Percentiles rank a stretch among this genome's conserved stretches.
These are phyloP conservation scores for Fragaria ananassa DNA, from an alignment of 306 rosid genomes.

Conservation along the genomic window DNA sequence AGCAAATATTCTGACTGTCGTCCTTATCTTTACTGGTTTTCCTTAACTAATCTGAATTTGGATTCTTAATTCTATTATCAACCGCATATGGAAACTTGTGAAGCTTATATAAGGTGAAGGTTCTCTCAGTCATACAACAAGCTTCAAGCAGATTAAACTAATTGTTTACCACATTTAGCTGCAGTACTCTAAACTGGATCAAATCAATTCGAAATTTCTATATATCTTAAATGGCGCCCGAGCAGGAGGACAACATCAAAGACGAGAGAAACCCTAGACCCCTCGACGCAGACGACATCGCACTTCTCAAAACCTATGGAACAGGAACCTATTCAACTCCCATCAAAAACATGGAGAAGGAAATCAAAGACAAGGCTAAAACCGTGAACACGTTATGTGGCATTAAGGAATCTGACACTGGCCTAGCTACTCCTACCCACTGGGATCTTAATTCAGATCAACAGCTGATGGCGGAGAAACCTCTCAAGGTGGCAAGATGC, in stretches of 20 bases:
- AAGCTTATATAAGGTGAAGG: too few relatives aligned
- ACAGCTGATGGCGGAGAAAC: conserved; percentile 98
- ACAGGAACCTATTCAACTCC: conserved; percentile 80
- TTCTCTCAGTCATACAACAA: too few relatives aligned
- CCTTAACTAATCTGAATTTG: too few relatives aligned
- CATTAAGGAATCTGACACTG: conserved; percentile 96
- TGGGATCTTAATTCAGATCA: conserved; percentile 98
- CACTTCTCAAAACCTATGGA: conserved; percentile 90
- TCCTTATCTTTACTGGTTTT: too few relatives aligned
- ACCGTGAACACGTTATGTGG: conserved; percentile 87
- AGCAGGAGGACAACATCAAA: conserved; percentile 65
- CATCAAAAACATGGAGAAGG: conserved; percentile 81
- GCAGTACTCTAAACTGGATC: too few relatives aligned
- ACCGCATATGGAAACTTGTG: too few relatives aligned
- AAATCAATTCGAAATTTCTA: too few relatives aligned
- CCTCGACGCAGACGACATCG: conserved; percentile 90
- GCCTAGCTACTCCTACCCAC: conserved; percentile 94
- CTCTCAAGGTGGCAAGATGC: conserved; percentile 97
- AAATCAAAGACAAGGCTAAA: conserved; percentile 91
- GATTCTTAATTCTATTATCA: too few relatives aligned
- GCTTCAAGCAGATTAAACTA: too few relatives aligned
- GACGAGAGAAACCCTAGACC: conserved; percentile 97
- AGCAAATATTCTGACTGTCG: too few relatives aligned
- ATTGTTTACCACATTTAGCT: too few relatives aligned
- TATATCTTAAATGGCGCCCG: conserved; percentile 47